Percentiles rank a stretch among this genome's conserved stretches.
These are phyloP conservation scores for Zychaea mexicana DNA, from an alignment of 371 early-diverging fungal species.

Conservation along the genomic window DNA sequence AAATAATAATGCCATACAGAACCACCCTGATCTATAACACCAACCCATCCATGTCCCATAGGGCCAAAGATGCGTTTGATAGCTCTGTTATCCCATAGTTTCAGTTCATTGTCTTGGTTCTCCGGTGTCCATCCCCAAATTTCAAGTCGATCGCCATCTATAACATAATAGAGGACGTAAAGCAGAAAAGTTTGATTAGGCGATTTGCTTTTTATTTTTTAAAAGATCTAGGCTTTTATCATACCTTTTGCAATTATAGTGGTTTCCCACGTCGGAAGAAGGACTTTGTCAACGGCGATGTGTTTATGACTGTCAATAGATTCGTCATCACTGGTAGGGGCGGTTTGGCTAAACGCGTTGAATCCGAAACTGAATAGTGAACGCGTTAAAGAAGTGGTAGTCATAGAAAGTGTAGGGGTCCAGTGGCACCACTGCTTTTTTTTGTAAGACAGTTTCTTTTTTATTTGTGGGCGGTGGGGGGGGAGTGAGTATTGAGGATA, in stretches of 20 bases:
- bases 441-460: too few species aligned
- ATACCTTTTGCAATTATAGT: constrained; percentile 29
- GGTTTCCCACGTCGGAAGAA: constrained; percentile 35
- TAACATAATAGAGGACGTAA: too few species aligned
- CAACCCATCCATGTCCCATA: not conserved
- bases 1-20: not conserved
- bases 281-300: not conserved
- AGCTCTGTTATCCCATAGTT: not conserved
- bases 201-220: too few species aligned
- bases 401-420: too few species aligned
- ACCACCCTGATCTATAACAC: constrained; percentile 19
- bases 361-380: constrained; percentile 35
- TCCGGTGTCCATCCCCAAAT: not conserved
- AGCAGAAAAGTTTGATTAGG: not conserved
- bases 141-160: constrained; percentile 19
- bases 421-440: too few species aligned
- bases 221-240: not conserved
- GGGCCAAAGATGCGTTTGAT: not conserved
- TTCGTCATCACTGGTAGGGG: not conserved
- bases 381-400: not conserved
- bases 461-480: too few species aligned
- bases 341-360: constrained; percentile 33
- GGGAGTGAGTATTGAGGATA: too few species aligned
- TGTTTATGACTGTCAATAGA: not conserved
- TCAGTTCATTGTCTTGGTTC: not conserved